phyloP scores from a whole-genome alignment of 179 eudicot genomes.

The Silene coronaria region DNA sequence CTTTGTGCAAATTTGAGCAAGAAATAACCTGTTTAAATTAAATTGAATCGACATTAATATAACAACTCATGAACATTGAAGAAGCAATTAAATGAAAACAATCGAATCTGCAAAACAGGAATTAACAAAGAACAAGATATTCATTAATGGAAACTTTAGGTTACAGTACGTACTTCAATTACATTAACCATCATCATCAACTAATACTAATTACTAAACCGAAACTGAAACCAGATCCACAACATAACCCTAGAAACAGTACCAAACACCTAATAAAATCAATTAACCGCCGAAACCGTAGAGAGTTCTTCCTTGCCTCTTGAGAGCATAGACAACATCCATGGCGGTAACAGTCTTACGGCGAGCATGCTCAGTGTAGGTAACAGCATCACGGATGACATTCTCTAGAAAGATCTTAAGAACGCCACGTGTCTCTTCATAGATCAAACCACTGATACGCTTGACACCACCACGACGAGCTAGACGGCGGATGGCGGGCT shows the following conservation, averaged over 20 bases:
- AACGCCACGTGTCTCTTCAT: slow-evolving; percentile 44
- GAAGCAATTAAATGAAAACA: slow-evolving; percentile 65
- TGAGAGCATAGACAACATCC: slow-evolving; percentile 46
- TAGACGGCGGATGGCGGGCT: slow-evolving; percentile 42
- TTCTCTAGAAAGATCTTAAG: slow-evolving; percentile 30
- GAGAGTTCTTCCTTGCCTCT: slow-evolving; percentile 40
- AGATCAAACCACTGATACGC: slow-evolving; percentile 44
- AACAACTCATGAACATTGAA: no score
- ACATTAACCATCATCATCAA: not conserved
- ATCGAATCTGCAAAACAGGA: slow-evolving; percentile 19
- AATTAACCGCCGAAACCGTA: slow-evolving; percentile 23
- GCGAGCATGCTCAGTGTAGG: slow-evolving; percentile 44
- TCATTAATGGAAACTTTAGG: not conserved
- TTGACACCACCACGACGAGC: slow-evolving; percentile 46
- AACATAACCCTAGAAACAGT: not conserved
- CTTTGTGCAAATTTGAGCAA: slow-evolving; percentile 66
- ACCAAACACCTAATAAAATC: not conserved
- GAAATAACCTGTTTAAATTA: slow-evolving; percentile 54
- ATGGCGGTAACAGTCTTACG: slow-evolving; percentile 45
- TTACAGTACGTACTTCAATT: not conserved
- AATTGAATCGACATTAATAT: slow-evolving; percentile 34
- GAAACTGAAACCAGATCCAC: not conserved
- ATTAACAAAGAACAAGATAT: not conserved
- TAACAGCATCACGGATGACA: slow-evolving; percentile 44
- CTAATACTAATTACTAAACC: not conserved